A percentile compares a stretch with the other conserved stretches of the same genome.
phyloP scores from a whole-genome alignment of 495 filamentous ascomycete genomes.

The Cercophora newfieldiana region DNA sequence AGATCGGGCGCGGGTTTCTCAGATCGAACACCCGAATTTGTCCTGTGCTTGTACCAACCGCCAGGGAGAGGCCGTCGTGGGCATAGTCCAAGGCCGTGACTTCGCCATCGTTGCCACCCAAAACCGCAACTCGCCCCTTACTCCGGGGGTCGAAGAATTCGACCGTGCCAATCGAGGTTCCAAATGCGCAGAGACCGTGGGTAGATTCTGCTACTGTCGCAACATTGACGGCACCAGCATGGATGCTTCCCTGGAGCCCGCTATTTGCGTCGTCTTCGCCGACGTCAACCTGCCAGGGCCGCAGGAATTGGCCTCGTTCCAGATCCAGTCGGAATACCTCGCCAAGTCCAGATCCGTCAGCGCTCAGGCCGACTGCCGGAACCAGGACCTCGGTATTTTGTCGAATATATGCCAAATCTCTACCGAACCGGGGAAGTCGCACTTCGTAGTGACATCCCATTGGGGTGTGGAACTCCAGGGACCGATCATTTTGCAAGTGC shows the following conservation, averaged over 20 bases:
- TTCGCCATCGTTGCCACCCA: conserved; percentile 65
- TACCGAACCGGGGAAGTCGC: conserved; percentile 86
- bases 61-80: conserved; percentile 79
- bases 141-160: conserved; percentile 93
- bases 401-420: conserved; percentile 83
- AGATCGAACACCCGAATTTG: conserved; percentile 93
- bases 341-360: conserved; percentile 67
- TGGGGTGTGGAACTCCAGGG: conserved; percentile 91
- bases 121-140: conserved; percentile 74
- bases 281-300: conserved; percentile 74
- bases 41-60: conserved; percentile 83
- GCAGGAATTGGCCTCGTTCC: conserved; percentile 80
- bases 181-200: conserved; percentile 90
- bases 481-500: conserved; percentile 88
- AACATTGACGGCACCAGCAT: conserved; percentile 81
- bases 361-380: conserved; percentile 82
- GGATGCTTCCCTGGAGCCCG: conserved; percentile 79
- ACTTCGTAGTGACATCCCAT: conserved; percentile 84
- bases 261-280: conserved; percentile 73
- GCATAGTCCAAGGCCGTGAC: conserved; percentile 88
- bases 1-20: conserved; percentile 77
- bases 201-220: conserved; percentile 86
- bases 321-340: conserved; percentile 93
- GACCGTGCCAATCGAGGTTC: conserved; percentile 91
- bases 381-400: conserved; percentile 85